These are phyloP conservation scores for Babesia bigemina DNA, from an alignment of 169 alveolate genomes.

Conservation along the genomic window DNA sequence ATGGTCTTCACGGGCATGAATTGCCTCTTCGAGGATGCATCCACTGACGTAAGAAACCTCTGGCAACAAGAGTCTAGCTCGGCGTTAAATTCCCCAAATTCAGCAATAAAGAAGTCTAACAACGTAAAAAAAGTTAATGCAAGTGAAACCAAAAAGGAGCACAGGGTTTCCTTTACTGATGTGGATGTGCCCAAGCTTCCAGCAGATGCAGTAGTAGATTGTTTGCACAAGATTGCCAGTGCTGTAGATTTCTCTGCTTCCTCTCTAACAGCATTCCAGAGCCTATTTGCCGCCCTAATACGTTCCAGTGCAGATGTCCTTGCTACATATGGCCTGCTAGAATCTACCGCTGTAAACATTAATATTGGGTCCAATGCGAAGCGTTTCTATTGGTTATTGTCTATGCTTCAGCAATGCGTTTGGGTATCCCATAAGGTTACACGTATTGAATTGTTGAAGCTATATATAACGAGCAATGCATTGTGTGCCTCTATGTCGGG, in stretches of 20 bases:
- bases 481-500: slow-evolving; percentile 6
- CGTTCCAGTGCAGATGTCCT: slow-evolving; percentile 9
- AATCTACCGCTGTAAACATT: slow-evolving; percentile 1
- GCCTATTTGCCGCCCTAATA: slow-evolving; percentile 10
- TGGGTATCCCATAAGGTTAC: neutral
- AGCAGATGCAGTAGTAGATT: slow-evolving; percentile 3
- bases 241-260: slow-evolving; percentile 15
- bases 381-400: slow-evolving; percentile 23
- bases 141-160: neutral
- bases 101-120: neutral
- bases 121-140: neutral
- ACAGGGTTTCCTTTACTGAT: no score
- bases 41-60: neutral
- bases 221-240: slow-evolving; percentile 6
- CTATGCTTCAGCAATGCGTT: slow-evolving; percentile 30
- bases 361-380: slow-evolving; percentile 1
- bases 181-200: neutral
- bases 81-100: neutral
- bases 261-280: slow-evolving; percentile 19
- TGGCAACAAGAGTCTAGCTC: neutral
- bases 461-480: slow-evolving; percentile 7
- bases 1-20: slow-evolving; percentile 7
- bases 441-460: slow-evolving; percentile 18
- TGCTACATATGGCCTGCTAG: neutral
- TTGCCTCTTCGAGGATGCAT: neutral